Evolutionary conservation across 345 rosid genomes (phyloP).

Genomic region (Citrus sinensis): DNA sequence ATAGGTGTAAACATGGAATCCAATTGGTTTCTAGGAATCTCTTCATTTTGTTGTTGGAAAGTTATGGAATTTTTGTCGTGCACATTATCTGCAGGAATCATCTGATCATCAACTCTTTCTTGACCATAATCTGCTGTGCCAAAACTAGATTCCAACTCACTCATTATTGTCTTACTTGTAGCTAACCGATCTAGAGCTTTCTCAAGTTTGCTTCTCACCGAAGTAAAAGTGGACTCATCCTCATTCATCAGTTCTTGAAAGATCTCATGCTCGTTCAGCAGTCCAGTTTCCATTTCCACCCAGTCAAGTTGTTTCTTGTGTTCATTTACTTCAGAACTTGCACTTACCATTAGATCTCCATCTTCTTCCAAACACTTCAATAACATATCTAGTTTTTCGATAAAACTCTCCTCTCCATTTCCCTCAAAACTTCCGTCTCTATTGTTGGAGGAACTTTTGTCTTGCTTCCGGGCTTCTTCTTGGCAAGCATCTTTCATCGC

Average conservation of each 20-base stretch:
- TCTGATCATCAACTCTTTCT: constrained; percentile 2
- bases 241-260: constrained; percentile 4
- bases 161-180: constrained; percentile 18
- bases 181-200: constrained; percentile 24
- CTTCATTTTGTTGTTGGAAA: constrained; percentile 8
- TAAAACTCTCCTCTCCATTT: constrained; percentile 11
- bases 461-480: constrained; percentile 1
- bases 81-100: neutral
- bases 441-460: neutral
- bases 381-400: constrained; percentile 10
- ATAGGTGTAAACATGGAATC: constrained; percentile 6
- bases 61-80: neutral
- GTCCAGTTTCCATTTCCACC: neutral
- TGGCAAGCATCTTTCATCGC: constrained; percentile 18
- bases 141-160: constrained; percentile 12
- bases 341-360: neutral
- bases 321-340: constrained; percentile 21
- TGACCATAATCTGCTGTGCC: constrained; percentile 8
- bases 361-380: constrained; percentile 3
- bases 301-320: neutral
- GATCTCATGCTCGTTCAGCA: constrained; percentile 1
- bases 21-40: neutral
- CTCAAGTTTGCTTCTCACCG: constrained; percentile 17
- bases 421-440: neutral
- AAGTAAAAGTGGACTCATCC: constrained; percentile 14